phyloP scores from a whole-genome alignment of 106 monocot genomes.

The Dendrobium nobile region DNA sequence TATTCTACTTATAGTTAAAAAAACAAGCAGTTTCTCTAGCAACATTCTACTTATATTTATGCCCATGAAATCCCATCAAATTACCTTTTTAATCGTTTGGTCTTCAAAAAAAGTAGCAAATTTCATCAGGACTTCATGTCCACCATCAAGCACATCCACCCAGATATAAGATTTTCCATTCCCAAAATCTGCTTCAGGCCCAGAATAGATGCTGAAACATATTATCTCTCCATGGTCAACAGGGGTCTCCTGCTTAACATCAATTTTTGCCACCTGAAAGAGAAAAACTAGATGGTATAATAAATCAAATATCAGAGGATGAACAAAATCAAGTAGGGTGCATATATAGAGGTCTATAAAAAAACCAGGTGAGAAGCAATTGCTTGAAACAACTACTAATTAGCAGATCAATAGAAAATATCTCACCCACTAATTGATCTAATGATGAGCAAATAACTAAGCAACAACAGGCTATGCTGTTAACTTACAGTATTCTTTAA shows the following conservation, averaged over 20 bases:
- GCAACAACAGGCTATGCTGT: too few relatives aligned
- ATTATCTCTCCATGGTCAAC: conserved; percentile 88
- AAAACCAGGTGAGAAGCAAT: neutral
- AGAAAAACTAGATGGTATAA: neutral
- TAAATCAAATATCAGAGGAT: neutral
- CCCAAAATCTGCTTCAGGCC: conserved; percentile 71
- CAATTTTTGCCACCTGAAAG: conserved; percentile 77
- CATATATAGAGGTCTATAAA: neutral
- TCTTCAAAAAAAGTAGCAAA: conserved; percentile 94
- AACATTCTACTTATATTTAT: neutral
- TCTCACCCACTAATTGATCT: neutral
- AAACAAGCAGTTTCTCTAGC: neutral
- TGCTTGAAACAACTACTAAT: neutral
- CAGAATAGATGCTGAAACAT: conserved; percentile 96
- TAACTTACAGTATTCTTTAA: neutral
- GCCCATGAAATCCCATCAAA: neutral
- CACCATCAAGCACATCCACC: conserved; percentile 98
- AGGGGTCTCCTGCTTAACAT: conserved; percentile 93
- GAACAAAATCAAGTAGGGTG: neutral
- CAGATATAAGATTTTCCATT: conserved; percentile 84
- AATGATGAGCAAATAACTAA: too few relatives aligned
- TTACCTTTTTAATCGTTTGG: conserved; percentile 80
- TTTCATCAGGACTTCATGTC: conserved; percentile 52
- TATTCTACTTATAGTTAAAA: neutral
- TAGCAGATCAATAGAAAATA: neutral